Evolutionary conservation across 305 asterid genomes (phyloP), one percentile per base, ranked within the genome.

Genomic region (Euphrasia arctica): DNA sequence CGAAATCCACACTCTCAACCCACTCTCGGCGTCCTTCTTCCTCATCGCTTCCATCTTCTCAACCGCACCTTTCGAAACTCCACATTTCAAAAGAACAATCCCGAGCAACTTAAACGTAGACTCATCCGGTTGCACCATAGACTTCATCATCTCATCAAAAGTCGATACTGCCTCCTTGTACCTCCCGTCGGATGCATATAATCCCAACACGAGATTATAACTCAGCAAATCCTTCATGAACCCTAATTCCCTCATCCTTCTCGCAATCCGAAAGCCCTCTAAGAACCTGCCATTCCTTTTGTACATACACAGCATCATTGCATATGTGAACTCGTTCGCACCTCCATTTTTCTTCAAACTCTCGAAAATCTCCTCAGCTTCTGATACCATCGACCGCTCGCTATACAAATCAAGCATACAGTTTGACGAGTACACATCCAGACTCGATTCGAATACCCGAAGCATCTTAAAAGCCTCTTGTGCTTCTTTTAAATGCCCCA

Each of bases 271-370:
- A 74, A 73, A 71, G 2, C 95, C 99, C 61, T 90, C 96, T 42
- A 61, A 56, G 50, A 90, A 86, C 66, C 82, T 79, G 34, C 92
- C 89, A 50, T 84, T 90, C 82, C 85, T 86, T 78, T 77, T 88
- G 75, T 93, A 88, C 99, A 93, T 86, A 60, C 96, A 86, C 68
- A 93, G 29, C 97, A 88, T 93, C 99, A 90, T 90, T 43, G 99
- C 96, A 71, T 90, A 84, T 31, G 99, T 74, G 66, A 93, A 93
- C 68, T 93, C 99, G 54, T 88, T 88, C 1, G 97, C 96, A 9
- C 59, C 65, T 15, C 90, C 87, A 18, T 75, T 75, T 45, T 57
- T 68, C 77, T 66, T 86, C 85, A 93, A 65, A 31, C 65, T 32
- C 68, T 82, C 78, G 34, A 93, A 90, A 43, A 83, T 74, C 77